phyloP scores from a whole-genome alignment of 495 filamentous ascomycete species.

The Podospora tetraspora region DNA sequence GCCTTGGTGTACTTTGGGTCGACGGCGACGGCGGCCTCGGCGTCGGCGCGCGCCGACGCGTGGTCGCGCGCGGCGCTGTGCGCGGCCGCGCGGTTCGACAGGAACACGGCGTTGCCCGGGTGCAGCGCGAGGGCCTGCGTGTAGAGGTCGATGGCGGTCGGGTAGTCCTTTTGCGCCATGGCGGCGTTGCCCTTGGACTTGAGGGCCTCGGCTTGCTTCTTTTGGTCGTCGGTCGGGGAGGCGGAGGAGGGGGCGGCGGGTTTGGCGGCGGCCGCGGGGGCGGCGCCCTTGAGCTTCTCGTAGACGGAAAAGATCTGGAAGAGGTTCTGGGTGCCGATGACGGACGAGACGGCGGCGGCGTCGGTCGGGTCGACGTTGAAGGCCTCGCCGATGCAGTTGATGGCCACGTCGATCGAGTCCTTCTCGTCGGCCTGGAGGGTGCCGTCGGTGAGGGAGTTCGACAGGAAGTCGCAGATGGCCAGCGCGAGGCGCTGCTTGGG shows the following conservation, averaged over 20 bases:
- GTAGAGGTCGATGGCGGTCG: constrained; percentile 74
- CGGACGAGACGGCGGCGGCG: constrained; percentile 63
- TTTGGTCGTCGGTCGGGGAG: constrained; percentile 47
- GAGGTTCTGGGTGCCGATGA: constrained; percentile 78
- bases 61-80: constrained; percentile 77
- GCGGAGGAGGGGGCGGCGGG: constrained; percentile 21
- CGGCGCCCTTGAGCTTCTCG: constrained; percentile 72
- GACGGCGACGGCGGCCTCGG: constrained; percentile 75
- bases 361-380: constrained; percentile 89
- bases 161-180: constrained; percentile 88
- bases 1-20: constrained; percentile 96
- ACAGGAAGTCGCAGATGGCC: constrained; percentile 93
- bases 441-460: constrained; percentile 77
- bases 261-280: constrained; percentile 15
- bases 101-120: constrained; percentile 89
- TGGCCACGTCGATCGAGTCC: constrained; percentile 87
- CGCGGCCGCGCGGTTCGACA: constrained; percentile 94
- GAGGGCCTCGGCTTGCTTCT: constrained; percentile 73
- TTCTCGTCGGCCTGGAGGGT: constrained; percentile 79
- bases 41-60: constrained; percentile 73
- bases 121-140: constrained; percentile 72
- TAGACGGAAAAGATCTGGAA: constrained; percentile 89
- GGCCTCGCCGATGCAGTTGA: constrained; percentile 86
- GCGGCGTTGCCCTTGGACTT: constrained; percentile 92
- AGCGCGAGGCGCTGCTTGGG: constrained; percentile 95